Evolutionary conservation across 768 basidiomycete genomes (phyloP).

Genomic region (Mycena chlorophos): DNA sequence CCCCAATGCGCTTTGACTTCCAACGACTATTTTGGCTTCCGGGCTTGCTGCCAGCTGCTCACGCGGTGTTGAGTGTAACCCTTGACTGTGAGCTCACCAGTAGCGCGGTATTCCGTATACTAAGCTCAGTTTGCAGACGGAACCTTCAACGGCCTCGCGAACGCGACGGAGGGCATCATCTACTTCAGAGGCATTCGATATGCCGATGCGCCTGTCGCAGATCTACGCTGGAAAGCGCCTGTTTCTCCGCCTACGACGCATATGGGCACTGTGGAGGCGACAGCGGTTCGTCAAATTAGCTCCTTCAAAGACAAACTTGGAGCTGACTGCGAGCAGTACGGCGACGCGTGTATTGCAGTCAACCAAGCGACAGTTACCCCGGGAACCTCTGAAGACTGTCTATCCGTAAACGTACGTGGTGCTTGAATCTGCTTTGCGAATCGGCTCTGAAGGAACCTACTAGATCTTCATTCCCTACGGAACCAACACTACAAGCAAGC

Average conservation of each 20-base stretch:
- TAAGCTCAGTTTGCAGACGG: conserved; percentile 32
- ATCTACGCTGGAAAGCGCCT: conserved; percentile 42
- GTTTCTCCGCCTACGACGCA: conserved; percentile 36
- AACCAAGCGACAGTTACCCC: conserved; percentile 28
- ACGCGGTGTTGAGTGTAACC: conserved; percentile 11
- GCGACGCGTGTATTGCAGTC: conserved; percentile 34
- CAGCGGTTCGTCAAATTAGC: too few relatives aligned
- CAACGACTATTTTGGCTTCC: too few relatives aligned
- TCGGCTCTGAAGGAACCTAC: too few relatives aligned
- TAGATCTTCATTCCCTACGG: conserved; percentile 38
- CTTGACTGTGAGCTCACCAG: conserved; percentile 26
- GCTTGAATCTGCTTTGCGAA: background rate
- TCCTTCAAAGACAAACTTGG: too few relatives aligned
- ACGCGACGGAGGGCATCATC: conserved; percentile 33
- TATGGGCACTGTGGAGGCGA: conserved; percentile 38
- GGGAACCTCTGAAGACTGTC: conserved; percentile 43
- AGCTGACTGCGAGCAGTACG: too few relatives aligned
- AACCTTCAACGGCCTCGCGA: conserved; percentile 36
- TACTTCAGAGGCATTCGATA: conserved; percentile 44
- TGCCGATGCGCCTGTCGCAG: conserved; percentile 43
- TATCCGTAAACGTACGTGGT: conserved; percentile 41
- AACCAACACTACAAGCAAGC: conserved; percentile 22
- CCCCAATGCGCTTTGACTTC: too few relatives aligned
- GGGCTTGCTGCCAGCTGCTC: background rate
- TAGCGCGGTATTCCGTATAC: background rate